These are phyloP conservation scores for Coemansia sp. DNA, from an alignment of 192 early-diverging fungal species.

Conservation along the genomic window DNA sequence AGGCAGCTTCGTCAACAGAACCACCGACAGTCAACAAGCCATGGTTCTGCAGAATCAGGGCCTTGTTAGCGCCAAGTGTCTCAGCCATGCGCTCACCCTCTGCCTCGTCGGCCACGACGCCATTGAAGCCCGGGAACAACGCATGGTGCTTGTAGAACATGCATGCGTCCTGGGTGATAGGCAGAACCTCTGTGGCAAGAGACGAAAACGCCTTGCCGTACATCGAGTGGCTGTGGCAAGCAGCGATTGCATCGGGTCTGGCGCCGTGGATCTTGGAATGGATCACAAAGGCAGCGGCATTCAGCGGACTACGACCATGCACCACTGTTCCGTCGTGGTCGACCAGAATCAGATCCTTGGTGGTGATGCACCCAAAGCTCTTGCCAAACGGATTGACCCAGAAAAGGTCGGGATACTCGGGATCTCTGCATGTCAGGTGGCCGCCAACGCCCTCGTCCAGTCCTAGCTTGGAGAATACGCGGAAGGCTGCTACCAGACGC, in stretches of 20 bases:
- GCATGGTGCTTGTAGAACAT: constrained; percentile 60
- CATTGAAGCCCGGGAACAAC: constrained; percentile 57
- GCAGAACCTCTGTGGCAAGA: constrained; percentile 43
- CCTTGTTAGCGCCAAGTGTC: constrained; percentile 55
- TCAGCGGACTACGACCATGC: constrained; percentile 52
- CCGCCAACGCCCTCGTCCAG: constrained; percentile 66
- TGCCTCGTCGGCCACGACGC: constrained; percentile 58
- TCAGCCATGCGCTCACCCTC: constrained; percentile 59
- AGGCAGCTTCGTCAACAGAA: constrained; percentile 58
- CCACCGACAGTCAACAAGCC: constrained; percentile 59
- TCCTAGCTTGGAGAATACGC: constrained; percentile 59
- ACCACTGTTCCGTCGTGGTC: constrained; percentile 58
- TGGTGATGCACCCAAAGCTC: constrained; percentile 58
- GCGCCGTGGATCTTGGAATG: constrained; percentile 60
- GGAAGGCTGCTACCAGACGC: constrained; percentile 59
- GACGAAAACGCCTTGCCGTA: constrained; percentile 63
- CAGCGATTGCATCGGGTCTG: constrained; percentile 53
- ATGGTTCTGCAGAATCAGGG: constrained; percentile 62
- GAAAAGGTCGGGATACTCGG: constrained; percentile 59
- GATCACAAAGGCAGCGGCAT: constrained; percentile 64
- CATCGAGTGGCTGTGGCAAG: constrained; percentile 62
- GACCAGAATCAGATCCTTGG: constrained; percentile 59
- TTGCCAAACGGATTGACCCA: constrained; percentile 65
- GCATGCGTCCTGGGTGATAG: constrained; percentile 64
- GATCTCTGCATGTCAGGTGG: constrained; percentile 62